These are phyloP conservation scores for Adansonia digitata DNA, from an alignment of 345 rosid species.

Conservation along the genomic window DNA sequence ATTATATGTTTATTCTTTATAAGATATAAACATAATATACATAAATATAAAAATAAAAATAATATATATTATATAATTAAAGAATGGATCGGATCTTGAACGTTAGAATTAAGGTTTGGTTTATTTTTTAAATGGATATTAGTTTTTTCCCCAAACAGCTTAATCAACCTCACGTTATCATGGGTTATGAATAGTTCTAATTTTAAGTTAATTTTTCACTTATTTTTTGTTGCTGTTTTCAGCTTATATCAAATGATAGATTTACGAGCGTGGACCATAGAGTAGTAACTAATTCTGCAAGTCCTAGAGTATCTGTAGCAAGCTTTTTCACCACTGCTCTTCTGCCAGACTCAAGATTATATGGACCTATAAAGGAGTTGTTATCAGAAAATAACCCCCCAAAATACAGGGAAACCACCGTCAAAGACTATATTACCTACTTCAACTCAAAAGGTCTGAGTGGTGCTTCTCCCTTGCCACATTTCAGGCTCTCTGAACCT, in stretches of 20 bases:
- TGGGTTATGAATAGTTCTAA: neutral
- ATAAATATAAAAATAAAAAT: too few species aligned
- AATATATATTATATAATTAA: too few species aligned
- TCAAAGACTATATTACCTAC: constrained; percentile 7
- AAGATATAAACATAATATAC: too few species aligned
- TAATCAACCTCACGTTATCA: too few species aligned
- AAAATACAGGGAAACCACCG: constrained; percentile 17
- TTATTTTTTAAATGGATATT: too few species aligned
- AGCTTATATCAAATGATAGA: constrained; percentile 39
- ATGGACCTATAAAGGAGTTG: constrained; percentile 29
- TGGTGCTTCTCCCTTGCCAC: constrained; percentile 17
- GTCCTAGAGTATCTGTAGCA: constrained; percentile 38
- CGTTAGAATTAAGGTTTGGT: too few species aligned
- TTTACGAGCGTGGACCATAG: constrained; percentile 33
- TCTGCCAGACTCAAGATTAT: constrained; percentile 11
- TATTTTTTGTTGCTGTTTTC: neutral
- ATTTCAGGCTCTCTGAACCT: constrained; percentile 13
- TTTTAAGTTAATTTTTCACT: neutral
- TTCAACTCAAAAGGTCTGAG: constrained; percentile 18
- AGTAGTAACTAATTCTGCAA: constrained; percentile 23
- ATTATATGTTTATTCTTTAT: too few species aligned
- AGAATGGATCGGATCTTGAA: too few species aligned
- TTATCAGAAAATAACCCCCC: constrained; percentile 21
- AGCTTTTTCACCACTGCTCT: constrained; percentile 27
- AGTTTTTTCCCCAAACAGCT: too few species aligned